These are phyloP conservation scores for Coniophora puteana DNA, from an alignment of 1,284 basidiomycete species.

Conservation along the genomic window DNA sequence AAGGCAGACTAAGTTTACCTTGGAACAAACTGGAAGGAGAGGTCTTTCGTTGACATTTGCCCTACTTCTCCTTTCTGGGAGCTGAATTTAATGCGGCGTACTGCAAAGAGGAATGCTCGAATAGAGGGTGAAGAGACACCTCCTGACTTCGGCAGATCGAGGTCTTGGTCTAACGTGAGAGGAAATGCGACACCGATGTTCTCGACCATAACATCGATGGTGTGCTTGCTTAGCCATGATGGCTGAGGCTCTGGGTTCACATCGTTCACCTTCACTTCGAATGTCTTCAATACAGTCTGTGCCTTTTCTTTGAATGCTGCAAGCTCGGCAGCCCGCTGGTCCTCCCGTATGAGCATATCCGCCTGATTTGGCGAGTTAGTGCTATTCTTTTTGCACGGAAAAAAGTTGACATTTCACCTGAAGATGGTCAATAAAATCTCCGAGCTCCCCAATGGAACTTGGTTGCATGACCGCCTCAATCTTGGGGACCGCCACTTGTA, in stretches of 20 bases:
- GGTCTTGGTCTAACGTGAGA: slow-evolving; percentile 51
- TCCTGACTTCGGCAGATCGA: slow-evolving; percentile 42
- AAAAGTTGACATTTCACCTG: slow-evolving; percentile 45
- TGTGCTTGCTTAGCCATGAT: slow-evolving; percentile 66
- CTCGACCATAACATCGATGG: slow-evolving; percentile 59
- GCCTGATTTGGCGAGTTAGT: slow-evolving; percentile 46
- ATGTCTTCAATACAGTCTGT: slow-evolving; percentile 64
- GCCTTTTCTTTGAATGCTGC: slow-evolving; percentile 83
- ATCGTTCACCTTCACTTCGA: slow-evolving; percentile 56
- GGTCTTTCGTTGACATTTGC: slow-evolving; percentile 63
- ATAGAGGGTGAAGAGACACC: slow-evolving; percentile 42
- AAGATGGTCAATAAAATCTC: slow-evolving; percentile 81
- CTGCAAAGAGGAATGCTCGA: slow-evolving; percentile 81
- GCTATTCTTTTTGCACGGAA: slow-evolving; percentile 5
- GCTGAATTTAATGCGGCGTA: slow-evolving; percentile 69
- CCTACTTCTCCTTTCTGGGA: slow-evolving; percentile 78
- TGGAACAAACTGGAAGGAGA: slow-evolving; percentile 83
- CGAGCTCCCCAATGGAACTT: slow-evolving; percentile 83
- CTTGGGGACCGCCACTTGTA: slow-evolving; percentile 62
- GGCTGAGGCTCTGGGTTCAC: slow-evolving; percentile 32
- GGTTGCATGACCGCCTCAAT: slow-evolving; percentile 92
- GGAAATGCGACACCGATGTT: slow-evolving; percentile 87
- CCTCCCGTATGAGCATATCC: slow-evolving; percentile 70
- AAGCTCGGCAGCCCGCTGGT: slow-evolving; percentile 72
- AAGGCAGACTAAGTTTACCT: slow-evolving; percentile 40